Conservation (phyloP, 441 rosid species). For the Omphalea diandra region DNA sequence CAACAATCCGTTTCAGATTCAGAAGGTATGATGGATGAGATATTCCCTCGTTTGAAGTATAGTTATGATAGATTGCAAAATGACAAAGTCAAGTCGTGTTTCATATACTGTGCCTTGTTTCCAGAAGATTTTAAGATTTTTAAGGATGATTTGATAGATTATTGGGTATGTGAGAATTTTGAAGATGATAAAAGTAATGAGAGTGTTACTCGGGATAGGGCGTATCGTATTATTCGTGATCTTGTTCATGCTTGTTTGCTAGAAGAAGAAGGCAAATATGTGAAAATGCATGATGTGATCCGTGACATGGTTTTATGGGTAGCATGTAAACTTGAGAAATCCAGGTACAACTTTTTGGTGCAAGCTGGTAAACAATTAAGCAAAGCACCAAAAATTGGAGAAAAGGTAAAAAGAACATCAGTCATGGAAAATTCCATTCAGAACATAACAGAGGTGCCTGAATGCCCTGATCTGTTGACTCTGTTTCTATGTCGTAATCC, state of each 20-base stretch:
- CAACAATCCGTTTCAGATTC: slow-evolving; percentile 15
- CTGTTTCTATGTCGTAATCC: slow-evolving; percentile 5
- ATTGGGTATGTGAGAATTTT: slow-evolving; percentile 27
- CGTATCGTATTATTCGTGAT: neutral
- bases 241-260: slow-evolving; percentile 17
- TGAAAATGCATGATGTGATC: slow-evolving; percentile 19
- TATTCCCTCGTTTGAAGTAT: slow-evolving; percentile 23
- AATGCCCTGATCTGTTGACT: neutral
- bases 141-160: slow-evolving; percentile 13
- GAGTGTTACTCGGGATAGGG: neutral
- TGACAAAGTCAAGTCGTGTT: neutral
- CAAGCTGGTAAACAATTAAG: neutral
- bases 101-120: slow-evolving; percentile 22
- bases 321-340: neutral
- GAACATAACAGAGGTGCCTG: neutral
- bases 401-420: neutral
- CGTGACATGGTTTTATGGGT: slow-evolving; percentile 16
- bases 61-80: slow-evolving; percentile 28
- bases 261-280: slow-evolving; percentile 1
- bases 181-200: neutral
- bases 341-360: neutral
- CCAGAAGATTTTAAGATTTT: neutral
- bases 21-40: slow-evolving; percentile 21
- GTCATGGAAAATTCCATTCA: neutral
- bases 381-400: neutral